Base-by-base conservation (phyloP, 2,329 filamentous ascomycete genomes). In the Dactylellina leptospora region DNA sequence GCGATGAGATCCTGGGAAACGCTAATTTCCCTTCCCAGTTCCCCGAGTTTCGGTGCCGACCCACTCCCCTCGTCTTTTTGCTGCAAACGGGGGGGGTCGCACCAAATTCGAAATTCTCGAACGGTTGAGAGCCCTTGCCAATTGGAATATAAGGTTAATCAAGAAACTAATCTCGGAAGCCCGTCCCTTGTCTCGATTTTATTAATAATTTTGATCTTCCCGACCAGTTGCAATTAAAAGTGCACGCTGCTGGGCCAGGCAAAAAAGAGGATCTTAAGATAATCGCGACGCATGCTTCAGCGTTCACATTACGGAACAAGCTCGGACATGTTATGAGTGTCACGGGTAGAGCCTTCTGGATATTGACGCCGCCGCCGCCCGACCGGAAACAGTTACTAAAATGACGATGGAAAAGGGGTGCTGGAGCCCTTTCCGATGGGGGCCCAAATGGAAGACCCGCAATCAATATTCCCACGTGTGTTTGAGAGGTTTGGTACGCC, bases 1-100 rank as follows among this genome's bases (percentile, higher is more conserved):
- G 51, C 61, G 54, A 66, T 18, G 51, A 36, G 28, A 66, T 58
- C 61, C 61, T 66, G 53, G 61, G 30, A 22, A 16, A 13, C 27
- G 25, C 33, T 58, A 71, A 63, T 71, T 71, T 71, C 66, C 55
- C 42, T 63, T 71, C 56, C 56, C 64, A 62, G 56, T 56, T 62
- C 64, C 66, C 66, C 56, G 58, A 62, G 66, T 53, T 53, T 56
- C 55, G 63, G 55, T 59, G 51, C 50, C 40, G 56, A 58, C 66
- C 66, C 66, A 71, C 66, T 44, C 61, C 10, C 27, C 38, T 59
- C 30, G 44, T 68, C 25, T 44, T 45, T 68, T 53, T 36, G 33
- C 55, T 70, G 64, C 30, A 51, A 70, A 51, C 40, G 48, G 55
- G 50, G 30, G 16, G n/a, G 10, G 18, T n/a, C 22, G 13, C 30